These are phyloP conservation scores for Penicillium sp. DNA, from an alignment of 2,329 filamentous ascomycete species.

Conservation along the genomic window DNA sequence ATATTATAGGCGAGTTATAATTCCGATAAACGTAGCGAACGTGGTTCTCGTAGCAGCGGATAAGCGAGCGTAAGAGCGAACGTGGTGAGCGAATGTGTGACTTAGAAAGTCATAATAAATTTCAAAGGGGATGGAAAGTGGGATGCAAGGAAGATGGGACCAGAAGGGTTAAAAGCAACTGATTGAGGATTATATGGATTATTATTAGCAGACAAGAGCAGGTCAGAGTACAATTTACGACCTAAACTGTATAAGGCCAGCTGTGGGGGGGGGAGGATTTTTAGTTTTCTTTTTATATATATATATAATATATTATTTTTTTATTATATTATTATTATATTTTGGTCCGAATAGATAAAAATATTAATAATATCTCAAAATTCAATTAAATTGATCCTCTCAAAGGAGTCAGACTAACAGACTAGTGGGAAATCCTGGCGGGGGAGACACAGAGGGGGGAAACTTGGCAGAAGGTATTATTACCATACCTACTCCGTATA, in stretches of 20 bases:
- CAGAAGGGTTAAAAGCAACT: constrained; percentile 28
- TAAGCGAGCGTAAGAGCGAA: constrained; percentile 41
- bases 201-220: constrained; percentile 27
- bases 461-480: constrained; percentile 11
- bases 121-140: constrained; percentile 14
- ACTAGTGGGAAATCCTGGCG: constrained; percentile 30
- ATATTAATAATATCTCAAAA: not conserved
- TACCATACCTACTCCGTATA: not conserved
- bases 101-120: constrained; percentile 33
- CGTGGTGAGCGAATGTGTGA: constrained; percentile 37
- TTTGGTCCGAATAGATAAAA: not conserved
- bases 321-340: constrained; percentile 7
- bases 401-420: not conserved
- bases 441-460: constrained; percentile 23
- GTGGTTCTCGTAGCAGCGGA: constrained; percentile 37
- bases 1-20: constrained; percentile 25
- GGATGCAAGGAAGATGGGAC: constrained; percentile 21
- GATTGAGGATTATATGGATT: constrained; percentile 22
- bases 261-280: constrained; percentile 21
- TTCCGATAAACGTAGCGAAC: constrained; percentile 36
- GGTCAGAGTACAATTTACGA: constrained; percentile 24
- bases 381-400: not conserved
- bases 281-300: not conserved
- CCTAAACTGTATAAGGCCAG: constrained; percentile 24
- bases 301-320: not conserved